Evolutionary conservation across 192 early-diverging fungal genomes (phyloP).

Genomic region (Backusella tuberculispora): DNA sequence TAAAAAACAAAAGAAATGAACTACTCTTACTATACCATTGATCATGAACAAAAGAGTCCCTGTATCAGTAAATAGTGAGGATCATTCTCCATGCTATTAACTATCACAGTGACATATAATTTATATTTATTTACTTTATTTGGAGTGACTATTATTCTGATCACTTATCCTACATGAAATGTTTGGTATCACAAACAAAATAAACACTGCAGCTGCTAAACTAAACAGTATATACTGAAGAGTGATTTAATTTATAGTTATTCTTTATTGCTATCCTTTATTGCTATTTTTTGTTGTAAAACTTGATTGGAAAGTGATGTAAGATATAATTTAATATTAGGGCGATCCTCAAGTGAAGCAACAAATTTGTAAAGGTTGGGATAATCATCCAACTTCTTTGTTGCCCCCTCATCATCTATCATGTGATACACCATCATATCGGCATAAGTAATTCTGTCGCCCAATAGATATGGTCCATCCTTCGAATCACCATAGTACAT

Average conservation of each 20-base stretch:
- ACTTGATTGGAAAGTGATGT: neutral
- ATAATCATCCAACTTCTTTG: neutral
- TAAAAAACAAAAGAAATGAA: neutral
- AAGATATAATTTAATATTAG: constrained; percentile 5
- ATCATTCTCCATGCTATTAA: no score
- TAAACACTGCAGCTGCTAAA: no score
- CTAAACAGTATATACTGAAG: no score
- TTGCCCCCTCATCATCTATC: neutral
- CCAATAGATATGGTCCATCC: neutral
- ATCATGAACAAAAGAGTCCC: no score
- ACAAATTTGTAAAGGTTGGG: constrained; percentile 7
- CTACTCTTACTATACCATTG: neutral
- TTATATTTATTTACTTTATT: no score
- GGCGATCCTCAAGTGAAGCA: neutral
- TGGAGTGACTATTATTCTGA: no score
- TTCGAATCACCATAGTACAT: neutral
- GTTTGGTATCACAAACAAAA: no score
- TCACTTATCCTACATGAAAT: no score
- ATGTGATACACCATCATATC: neutral
- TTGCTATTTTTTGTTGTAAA: neutral
- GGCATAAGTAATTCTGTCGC: neutral
- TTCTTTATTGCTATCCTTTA: neutral
- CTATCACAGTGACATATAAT: no score
- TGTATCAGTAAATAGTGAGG: no score
- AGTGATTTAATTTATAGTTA: no score